Evolutionary conservation across 1,139 yeast genomes (phyloP).

Genomic region (Magnusiomyces sp.): DNA sequence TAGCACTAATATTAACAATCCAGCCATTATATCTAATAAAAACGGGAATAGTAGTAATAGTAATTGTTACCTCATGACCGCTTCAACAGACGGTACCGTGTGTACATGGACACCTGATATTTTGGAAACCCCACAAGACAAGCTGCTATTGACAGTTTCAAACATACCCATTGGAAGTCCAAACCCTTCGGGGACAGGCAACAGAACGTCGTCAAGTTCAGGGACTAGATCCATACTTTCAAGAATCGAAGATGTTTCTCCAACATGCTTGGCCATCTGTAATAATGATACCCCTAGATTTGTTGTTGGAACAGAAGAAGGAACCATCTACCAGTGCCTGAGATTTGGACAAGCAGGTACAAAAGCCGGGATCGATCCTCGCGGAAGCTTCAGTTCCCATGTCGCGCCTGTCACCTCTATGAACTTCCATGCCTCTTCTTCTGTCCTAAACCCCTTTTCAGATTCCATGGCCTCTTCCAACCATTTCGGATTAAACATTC

Average conservation of each 20-base stretch:
- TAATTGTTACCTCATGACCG: constrained; percentile 28
- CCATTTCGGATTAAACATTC: background rate
- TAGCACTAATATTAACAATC: constrained; percentile 12
- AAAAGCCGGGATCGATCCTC: constrained; percentile 30
- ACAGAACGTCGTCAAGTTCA: background rate
- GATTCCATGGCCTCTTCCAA: too few species aligned
- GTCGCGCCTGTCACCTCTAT: constrained; percentile 33
- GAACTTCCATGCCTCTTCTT: constrained; percentile 26
- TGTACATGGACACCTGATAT: constrained; percentile 42
- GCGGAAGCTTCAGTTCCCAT: constrained; percentile 29
- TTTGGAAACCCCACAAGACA: constrained; percentile 36
- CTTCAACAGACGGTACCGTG: constrained; percentile 41
- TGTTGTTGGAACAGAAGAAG: constrained; percentile 42
- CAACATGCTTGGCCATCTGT: constrained; percentile 31
- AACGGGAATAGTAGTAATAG: too few species aligned
- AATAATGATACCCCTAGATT: constrained; percentile 33
- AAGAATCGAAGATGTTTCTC: constrained; percentile 35
- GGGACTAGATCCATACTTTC: constrained; percentile 6
- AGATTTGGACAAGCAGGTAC: constrained; percentile 32
- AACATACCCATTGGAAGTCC: constrained; percentile 9
- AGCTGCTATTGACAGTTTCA: constrained; percentile 26
- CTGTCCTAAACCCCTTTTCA: too few species aligned
- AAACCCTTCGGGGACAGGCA: background rate
- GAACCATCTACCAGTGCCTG: constrained; percentile 39
- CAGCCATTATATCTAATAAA: too few species aligned